Percentiles rank a stretch among this genome's conserved stretches.
Conservation (phyloP, 2,329 filamentous ascomycete species). For the Endocalyx cinctus region DNA sequence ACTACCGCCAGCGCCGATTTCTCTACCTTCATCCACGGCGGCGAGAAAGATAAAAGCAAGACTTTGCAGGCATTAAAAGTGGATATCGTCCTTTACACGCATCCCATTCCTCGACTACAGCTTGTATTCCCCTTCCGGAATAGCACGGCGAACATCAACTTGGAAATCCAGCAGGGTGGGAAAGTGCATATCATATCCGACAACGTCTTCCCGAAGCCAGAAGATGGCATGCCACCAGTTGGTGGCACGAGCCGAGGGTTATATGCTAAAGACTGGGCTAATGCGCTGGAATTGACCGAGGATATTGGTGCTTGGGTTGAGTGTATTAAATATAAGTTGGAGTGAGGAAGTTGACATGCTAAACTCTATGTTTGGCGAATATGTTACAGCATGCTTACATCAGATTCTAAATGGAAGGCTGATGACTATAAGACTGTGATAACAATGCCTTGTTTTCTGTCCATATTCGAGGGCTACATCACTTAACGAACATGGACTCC, state of each 20-base stretch:
- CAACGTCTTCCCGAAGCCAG: conserved; percentile 39
- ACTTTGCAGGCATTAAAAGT: conserved; percentile 22
- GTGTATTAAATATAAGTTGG: conserved; percentile 20
- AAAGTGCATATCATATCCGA: conserved; percentile 54
- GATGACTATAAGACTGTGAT: no score
- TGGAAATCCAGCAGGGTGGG: conserved; percentile 58
- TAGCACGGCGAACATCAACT: conserved; percentile 46
- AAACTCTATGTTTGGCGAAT: no score
- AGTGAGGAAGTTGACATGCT: conserved; percentile 10
- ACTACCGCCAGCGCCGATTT: conserved; percentile 16
- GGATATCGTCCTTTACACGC: conserved; percentile 49
- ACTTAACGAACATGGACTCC: no score
- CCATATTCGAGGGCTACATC: no score
- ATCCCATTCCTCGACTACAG: conserved; percentile 44
- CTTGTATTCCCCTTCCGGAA: conserved; percentile 50
- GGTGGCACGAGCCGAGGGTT: conserved; percentile 24
- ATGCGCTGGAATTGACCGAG: conserved; percentile 20
- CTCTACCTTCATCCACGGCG: conserved; percentile 13
- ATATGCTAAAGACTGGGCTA: conserved; percentile 19
- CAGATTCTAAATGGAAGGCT: no score
- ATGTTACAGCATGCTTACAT: no score
- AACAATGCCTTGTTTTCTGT: no score
- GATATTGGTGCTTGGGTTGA: conserved; percentile 25
- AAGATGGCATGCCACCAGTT: conserved; percentile 13
- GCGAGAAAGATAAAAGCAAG: background rate